Evolutionary conservation across 208 protist genomes (phyloP), one percentile per base, ranked within the genome.

Genomic region (Acanthamoeba healyi): DNA sequence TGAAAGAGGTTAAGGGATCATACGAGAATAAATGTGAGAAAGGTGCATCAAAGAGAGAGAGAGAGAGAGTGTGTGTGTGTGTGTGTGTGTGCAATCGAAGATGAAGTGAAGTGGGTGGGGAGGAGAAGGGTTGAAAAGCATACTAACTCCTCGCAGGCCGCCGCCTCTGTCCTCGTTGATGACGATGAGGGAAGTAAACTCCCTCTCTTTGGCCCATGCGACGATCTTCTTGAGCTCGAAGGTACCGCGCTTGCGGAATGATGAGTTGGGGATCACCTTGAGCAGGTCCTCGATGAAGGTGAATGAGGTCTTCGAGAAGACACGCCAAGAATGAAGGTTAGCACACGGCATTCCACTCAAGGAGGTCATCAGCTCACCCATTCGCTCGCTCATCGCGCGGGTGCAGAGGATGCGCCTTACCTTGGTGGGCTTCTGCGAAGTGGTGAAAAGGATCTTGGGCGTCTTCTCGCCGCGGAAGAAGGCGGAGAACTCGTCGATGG

Each of bases 121-220:
- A n/a, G n/a, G n/a, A n/a, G n/a, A n/a, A n/a, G n/a, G n/a, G n/a
- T n/a, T n/a, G n/a, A n/a, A 67, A 67, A 67, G 58, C 15, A 67
- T 94, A 79, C 63, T 86, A 38, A 84, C 49, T 95, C 49, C n/a
- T 17, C 65, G 34, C 89, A 87, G n/a, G 5, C 81, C 81, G 22
- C 81, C 81, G 36, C 81, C 81, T 88, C 89, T 81, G 56, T 97
- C 92, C 93, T 98, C 96, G 88, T 98, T 97, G 38, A 99, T 65
- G 74, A 98, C 94, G 3, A 99, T 96, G 1, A 99, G 36, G 74
- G 97, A 95, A 10, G 98, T 98, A 94, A 97, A 99, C 17, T 96
- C 97, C 29, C 94, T 74, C 22, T 97, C 87, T 22, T 84, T 97
- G 34, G 95, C 95, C 58, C 90, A 97, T 56, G 97, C 44, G 10